These are phyloP conservation scores for Malassezia vespertilionis DNA, from an alignment of 1,284 basidiomycete species.

Conservation along the genomic window DNA sequence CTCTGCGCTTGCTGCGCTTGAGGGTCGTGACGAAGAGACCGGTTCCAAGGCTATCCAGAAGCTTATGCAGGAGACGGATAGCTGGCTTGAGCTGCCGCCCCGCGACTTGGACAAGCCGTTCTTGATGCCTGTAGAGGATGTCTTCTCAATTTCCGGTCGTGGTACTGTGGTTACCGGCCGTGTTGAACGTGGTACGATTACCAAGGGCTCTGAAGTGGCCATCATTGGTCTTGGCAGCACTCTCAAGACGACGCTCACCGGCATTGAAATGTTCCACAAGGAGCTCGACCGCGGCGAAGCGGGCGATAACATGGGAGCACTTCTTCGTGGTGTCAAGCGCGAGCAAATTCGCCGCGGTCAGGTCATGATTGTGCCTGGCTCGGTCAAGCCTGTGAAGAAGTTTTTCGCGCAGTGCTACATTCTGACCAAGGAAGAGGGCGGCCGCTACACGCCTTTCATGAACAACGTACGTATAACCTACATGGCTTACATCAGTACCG, in stretches of 20 bases:
- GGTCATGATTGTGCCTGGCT: conserved; percentile 75
- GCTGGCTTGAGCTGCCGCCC: conserved; percentile 86
- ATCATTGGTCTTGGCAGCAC: conserved; percentile 73
- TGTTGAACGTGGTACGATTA: conserved; percentile 85
- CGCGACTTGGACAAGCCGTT: conserved; percentile 98
- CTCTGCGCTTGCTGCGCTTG: conserved; percentile 86
- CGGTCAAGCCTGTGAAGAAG: conserved; percentile 89
- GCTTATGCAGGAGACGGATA: conserved; percentile 77
- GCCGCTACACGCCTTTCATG: conserved; percentile 95
- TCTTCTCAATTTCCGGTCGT: conserved; percentile 95
- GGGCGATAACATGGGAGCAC: conserved; percentile 97
- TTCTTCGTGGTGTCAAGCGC: conserved; percentile 92
- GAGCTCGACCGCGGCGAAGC: conserved; percentile 96
- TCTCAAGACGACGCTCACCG: conserved; percentile 88
- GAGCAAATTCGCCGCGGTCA: conserved; percentile 91
- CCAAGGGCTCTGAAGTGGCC: conserved; percentile 89
- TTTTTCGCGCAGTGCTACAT: conserved; percentile 53
- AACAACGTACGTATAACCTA: conserved; percentile 52
- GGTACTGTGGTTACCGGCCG: conserved; percentile 96
- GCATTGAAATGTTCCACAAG: conserved; percentile 99
- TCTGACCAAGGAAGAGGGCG: conserved; percentile 94
- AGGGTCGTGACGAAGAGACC: conserved; percentile 67
- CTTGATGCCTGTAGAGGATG: conserved; percentile 92
- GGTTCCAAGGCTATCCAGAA: conserved; percentile 73
- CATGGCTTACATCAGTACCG: conserved; percentile 54